These are phyloP conservation scores for Dalbergia cochinchinensis DNA, from an alignment of 306 rosid species.

Conservation along the genomic window DNA sequence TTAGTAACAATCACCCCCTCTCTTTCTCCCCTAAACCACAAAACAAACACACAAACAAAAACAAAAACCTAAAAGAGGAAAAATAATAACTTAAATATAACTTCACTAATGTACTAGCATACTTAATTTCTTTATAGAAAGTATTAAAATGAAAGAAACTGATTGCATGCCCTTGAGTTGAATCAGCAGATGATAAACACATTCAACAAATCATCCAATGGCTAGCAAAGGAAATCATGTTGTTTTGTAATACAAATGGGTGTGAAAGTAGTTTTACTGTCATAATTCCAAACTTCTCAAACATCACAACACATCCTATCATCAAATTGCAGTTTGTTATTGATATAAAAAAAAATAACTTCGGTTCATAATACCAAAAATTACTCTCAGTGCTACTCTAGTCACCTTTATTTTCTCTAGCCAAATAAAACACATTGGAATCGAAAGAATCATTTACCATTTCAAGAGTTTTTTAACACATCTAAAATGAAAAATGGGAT, in stretches of 20 bases:
- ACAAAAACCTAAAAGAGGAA: too few species aligned
- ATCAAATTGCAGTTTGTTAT: not conserved
- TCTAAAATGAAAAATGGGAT: too few species aligned
- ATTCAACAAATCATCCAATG: not conserved
- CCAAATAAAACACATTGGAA: not conserved
- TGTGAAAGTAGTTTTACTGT: not conserved
- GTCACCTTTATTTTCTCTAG: constrained; percentile 4
- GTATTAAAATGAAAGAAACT: too few species aligned
- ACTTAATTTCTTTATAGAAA: too few species aligned
- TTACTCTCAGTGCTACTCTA: constrained; percentile 16
- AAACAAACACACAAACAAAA: too few species aligned
- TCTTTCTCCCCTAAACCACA: too few species aligned
- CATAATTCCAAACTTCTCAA: constrained; percentile 15
- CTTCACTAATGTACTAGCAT: too few species aligned
- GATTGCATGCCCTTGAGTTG: not conserved
- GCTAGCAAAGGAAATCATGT: not conserved
- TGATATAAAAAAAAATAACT: not conserved
- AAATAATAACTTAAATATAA: too few species aligned
- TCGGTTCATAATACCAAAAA: not conserved
- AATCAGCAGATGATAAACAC: not conserved
- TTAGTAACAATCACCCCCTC: not conserved
- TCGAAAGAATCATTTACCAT: not conserved
- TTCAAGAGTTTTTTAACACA: too few species aligned
- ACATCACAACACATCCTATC: not conserved
- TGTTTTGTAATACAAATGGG: constrained; percentile 9